A percentile compares a stretch with the other conserved stretches of the same genome.
phyloP scores from a whole-genome alignment of 257 asterid species.

The Misopates orontium region DNA sequence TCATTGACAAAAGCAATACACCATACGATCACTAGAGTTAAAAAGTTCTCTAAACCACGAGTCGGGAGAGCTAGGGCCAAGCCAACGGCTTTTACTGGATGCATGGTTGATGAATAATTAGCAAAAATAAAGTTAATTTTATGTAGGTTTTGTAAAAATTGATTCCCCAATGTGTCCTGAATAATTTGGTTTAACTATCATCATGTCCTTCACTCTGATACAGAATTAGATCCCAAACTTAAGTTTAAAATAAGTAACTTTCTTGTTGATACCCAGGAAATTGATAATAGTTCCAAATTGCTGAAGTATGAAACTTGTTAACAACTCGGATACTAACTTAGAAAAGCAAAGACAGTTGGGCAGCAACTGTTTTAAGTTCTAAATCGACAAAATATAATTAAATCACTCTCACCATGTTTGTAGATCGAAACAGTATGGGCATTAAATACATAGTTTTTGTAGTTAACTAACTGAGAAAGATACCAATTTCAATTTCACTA shows the following conservation, averaged over 20 bases:
- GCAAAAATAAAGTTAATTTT: too few species aligned
- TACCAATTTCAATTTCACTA: not conserved
- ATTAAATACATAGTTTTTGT: not conserved
- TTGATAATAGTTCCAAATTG: too few species aligned
- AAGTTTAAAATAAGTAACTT: too few species aligned
- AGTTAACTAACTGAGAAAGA: not conserved
- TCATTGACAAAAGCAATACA: not conserved
- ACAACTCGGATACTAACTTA: too few species aligned
- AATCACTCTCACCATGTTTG: conserved; percentile 2
- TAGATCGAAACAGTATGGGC: conserved; percentile 11
- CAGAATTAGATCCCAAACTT: too few species aligned
- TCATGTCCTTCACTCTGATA: too few species aligned
- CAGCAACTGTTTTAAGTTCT: not conserved
- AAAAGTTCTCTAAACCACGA: not conserved
- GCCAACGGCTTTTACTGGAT: not conserved
- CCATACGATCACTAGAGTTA: not conserved
- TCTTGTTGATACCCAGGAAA: too few species aligned
- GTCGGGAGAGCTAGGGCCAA: not conserved
- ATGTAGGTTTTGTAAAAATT: too few species aligned
- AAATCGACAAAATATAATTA: conserved; percentile 18
- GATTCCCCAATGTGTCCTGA: too few species aligned
- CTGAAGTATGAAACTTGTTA: too few species aligned
- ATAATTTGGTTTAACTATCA: too few species aligned
- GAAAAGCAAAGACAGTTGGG: not conserved
- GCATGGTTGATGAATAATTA: not conserved